These are phyloP conservation scores for Fraxinus paxiana DNA, from an alignment of 305 asterid species.

Conservation along the genomic window DNA sequence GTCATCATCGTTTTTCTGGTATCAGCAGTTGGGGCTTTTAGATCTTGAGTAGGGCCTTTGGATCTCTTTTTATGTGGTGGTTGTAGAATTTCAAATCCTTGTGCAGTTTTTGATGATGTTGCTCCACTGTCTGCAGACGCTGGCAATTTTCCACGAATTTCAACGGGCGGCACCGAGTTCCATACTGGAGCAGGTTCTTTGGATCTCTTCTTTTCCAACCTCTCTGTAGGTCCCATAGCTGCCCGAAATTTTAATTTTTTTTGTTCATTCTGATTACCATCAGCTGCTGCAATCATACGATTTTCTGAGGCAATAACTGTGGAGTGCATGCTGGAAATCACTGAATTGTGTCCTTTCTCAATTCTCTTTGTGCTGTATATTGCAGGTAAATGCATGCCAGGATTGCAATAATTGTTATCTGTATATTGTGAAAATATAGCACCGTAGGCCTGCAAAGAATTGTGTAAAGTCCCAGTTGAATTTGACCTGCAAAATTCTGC, in stretches of 20 bases:
- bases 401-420: constrained; percentile 24
- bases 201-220: constrained; percentile 50
- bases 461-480: constrained; percentile 37
- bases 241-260: constrained; percentile 33
- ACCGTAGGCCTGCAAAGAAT: constrained; percentile 49
- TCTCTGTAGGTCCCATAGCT: constrained; percentile 49
- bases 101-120: constrained; percentile 32
- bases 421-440: constrained; percentile 32
- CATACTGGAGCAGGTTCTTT: constrained; percentile 48
- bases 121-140: constrained; percentile 32
- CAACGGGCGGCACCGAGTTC: constrained; percentile 38
- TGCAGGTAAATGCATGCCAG: constrained; percentile 52
- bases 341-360: constrained; percentile 40
- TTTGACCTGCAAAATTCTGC: constrained; percentile 42
- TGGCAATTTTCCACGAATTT: constrained; percentile 36
- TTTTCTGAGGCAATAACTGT: constrained; percentile 23
- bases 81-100: constrained; percentile 26
- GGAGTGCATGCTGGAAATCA: constrained; percentile 33
- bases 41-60: constrained; percentile 45
- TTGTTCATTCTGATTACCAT: constrained; percentile 30
- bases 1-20: constrained; percentile 37
- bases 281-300: constrained; percentile 23
- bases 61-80: constrained; percentile 41
- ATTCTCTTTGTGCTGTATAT: constrained; percentile 70
- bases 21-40: constrained; percentile 53